Conservation (phyloP, 306 rosid species). For the barrel medic (Medicago truncatula) region MtrunA17r5.0-ANR NC_053042.1:46673501-46674000, state of each 20-base stretch:
- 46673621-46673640: constrained; percentile 85
- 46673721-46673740: constrained; percentile 75
- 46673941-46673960: not conserved
- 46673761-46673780: constrained; percentile 51
- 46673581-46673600: constrained; percentile 21
- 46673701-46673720: constrained; percentile 64
- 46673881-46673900: constrained; percentile 31
- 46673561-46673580: not conserved
- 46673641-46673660: constrained; percentile 79
- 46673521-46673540: not conserved
- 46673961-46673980: not conserved
- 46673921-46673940: not conserved
- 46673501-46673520: constrained; percentile 1
- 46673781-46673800: constrained; percentile 15
- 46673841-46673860: constrained; percentile 34
- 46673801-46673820: not conserved
- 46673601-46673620: constrained; percentile 45
- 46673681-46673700: constrained; percentile 91
- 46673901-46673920: not conserved
- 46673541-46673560: no score
- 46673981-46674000: not conserved
- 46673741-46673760: constrained; percentile 29
- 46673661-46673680: constrained; percentile 97
- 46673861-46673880: constrained; percentile 21
- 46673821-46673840: constrained; percentile 18